phyloP scores from a whole-genome alignment of 2,329 filamentous ascomycete genomes.

The Aplosporella prunicola region DNA sequence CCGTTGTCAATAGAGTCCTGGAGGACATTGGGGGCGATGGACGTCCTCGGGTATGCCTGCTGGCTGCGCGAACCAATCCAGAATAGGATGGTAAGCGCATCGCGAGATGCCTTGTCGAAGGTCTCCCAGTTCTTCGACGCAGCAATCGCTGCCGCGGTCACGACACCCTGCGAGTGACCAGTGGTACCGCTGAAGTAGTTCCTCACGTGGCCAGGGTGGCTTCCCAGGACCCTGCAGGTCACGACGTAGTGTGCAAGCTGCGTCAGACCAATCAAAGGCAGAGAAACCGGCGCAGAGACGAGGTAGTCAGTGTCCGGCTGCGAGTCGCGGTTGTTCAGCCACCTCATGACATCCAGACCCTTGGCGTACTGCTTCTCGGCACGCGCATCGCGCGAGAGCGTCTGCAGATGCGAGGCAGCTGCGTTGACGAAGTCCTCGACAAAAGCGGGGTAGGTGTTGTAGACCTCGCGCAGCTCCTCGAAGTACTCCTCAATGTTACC shows the following conservation, averaged over 20 bases:
- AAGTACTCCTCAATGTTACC: conserved; percentile 99
- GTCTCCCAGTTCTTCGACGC: conserved; percentile 89
- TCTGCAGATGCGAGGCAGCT: conserved; percentile 80
- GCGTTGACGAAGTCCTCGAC: conserved; percentile 74
- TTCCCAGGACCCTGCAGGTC: conserved; percentile 82
- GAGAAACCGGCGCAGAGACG: conserved; percentile 87
- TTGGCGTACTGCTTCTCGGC: conserved; percentile 96
- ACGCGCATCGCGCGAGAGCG: conserved; percentile 68
- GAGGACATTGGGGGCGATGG: conserved; percentile 78
- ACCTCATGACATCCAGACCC: conserved; percentile 88
- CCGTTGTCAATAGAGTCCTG: conserved; percentile 91
- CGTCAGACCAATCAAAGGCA: conserved; percentile 90
- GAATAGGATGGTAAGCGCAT: conserved; percentile 86
- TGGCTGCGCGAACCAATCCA: conserved; percentile 98
- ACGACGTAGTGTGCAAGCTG: conserved; percentile 94
- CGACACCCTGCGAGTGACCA: conserved; percentile 92
- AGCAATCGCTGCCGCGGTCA: conserved; percentile 85
- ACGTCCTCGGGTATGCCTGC: conserved; percentile 92
- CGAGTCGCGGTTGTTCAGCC: conserved; percentile 80
- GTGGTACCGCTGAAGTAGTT: conserved; percentile 80
- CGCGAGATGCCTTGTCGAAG: conserved; percentile 68
- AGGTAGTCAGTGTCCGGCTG: conserved; percentile 93
- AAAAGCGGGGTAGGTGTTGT: conserved; percentile 83
- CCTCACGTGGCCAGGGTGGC: conserved; percentile 78
- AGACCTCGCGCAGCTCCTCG: conserved; percentile 87